A percentile compares a stretch with the other conserved stretches of the same genome.
phyloP scores from a whole-genome alignment of 495 filamentous ascomycete species.

The Aspergillus sparsus region DNA sequence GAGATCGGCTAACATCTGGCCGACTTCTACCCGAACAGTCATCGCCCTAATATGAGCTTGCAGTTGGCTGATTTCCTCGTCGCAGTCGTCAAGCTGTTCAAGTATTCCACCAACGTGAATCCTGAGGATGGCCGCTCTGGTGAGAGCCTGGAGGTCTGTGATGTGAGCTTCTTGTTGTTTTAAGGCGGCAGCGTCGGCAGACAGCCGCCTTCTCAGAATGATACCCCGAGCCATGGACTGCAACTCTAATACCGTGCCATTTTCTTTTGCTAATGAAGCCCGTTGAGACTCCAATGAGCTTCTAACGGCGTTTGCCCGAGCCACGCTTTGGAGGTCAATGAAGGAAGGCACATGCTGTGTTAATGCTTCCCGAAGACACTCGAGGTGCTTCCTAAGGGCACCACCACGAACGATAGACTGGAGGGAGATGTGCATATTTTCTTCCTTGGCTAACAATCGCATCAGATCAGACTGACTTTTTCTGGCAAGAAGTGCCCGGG shows the following conservation, averaged over 20 bases:
- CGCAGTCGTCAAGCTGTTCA: constrained; percentile 73
- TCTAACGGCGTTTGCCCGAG: constrained; percentile 38
- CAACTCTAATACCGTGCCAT: constrained; percentile 40
- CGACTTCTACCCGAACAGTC: constrained; percentile 71
- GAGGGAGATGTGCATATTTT: constrained; percentile 31
- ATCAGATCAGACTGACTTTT: constrained; percentile 31
- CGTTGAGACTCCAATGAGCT: constrained; percentile 37
- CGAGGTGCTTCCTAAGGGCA: constrained; percentile 29
- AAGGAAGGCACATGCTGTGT: constrained; percentile 31
- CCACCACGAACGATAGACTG: constrained; percentile 49
- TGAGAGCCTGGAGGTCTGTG: constrained; percentile 66
- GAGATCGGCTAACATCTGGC: constrained; percentile 67
- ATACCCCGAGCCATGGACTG: constrained; percentile 51
- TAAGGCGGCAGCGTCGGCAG: constrained; percentile 57
- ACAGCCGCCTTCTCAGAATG: constrained; percentile 43
- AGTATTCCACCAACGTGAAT: constrained; percentile 71
- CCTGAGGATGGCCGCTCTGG: constrained; percentile 74
- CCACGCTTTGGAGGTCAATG: constrained; percentile 37
- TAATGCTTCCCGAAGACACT: constrained; percentile 32
- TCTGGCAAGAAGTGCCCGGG: constrained; percentile 42
- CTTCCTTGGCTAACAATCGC: constrained; percentile 35
- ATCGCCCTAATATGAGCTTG: constrained; percentile 79
- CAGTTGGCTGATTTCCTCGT: constrained; percentile 67
- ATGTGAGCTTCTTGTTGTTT: constrained; percentile 58
- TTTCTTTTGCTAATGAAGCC: constrained; percentile 35